phyloP scores from a whole-genome alignment of 768 basidiomycete species.

The Boletus sensibilis region DNA sequence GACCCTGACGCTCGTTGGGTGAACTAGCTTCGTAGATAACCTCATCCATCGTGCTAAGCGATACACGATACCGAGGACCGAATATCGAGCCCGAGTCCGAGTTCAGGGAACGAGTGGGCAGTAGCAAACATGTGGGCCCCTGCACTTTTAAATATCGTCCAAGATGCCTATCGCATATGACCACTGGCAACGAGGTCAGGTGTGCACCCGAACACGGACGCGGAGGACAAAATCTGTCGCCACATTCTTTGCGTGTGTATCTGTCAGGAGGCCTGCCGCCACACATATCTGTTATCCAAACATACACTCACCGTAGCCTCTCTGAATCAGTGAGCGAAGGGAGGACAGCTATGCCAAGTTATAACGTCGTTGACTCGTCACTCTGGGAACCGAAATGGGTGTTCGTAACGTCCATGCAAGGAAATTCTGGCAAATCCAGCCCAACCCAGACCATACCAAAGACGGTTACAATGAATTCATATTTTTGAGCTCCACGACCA shows the following conservation, averaged over 20 bases:
- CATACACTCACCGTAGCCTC: slow-evolving; percentile 1
- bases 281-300: background rate
- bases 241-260: background rate
- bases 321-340: background rate
- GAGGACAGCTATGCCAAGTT: background rate
- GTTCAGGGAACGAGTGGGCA: background rate
- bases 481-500: slow-evolving; percentile 4
- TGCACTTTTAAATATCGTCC: background rate
- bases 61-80: background rate
- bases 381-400: background rate
- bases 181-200: background rate
- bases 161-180: slow-evolving; percentile 10
- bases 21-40: background rate
- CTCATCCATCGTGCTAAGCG: background rate
- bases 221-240: background rate
- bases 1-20: background rate
- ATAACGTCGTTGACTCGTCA: background rate
- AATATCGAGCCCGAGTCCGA: background rate
- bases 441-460: slow-evolving; percentile 15
- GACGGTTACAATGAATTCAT: slow-evolving; percentile 4
- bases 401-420: slow-evolving; percentile 6
- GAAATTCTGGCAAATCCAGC: slow-evolving; percentile 14
- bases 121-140: background rate
- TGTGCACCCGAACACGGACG: background rate
- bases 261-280: background rate